phyloP scores from a whole-genome alignment of 257 asterid genomes.

The Leptodermis oblonga region DNA sequence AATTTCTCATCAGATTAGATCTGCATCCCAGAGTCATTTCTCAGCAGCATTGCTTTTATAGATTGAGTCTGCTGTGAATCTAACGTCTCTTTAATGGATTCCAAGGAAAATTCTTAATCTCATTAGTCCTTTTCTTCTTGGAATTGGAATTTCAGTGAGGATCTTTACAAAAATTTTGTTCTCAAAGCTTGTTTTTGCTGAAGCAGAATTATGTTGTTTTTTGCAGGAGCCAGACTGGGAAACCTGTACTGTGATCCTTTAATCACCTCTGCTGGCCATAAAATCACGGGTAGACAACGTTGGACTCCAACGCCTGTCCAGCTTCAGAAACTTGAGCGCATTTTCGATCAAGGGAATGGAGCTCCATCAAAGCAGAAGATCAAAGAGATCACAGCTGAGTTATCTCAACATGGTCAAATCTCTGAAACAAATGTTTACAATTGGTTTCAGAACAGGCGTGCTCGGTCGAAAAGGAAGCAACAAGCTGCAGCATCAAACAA shows the following conservation, averaged over 20 bases:
- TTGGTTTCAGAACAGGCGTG: slow-evolving; percentile 99
- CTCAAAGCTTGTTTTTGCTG: not conserved
- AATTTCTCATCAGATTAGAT: too few relatives aligned
- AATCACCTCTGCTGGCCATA: slow-evolving; percentile 71
- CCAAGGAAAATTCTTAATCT: not conserved
- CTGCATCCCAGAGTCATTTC: too few relatives aligned
- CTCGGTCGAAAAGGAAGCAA: slow-evolving; percentile 93
- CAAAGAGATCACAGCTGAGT: slow-evolving; percentile 82
- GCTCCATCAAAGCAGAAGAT: slow-evolving; percentile 96
- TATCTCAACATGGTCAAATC: slow-evolving; percentile 93
- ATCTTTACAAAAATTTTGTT: not conserved
- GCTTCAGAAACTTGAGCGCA: slow-evolving; percentile 93
- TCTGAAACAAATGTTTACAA: slow-evolving; percentile 95
- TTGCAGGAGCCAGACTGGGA: slow-evolving; percentile 80
- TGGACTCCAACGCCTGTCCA: slow-evolving; percentile 97
- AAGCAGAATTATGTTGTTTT: slow-evolving; percentile 7
- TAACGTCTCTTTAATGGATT: not conserved
- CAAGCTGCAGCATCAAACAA: slow-evolving; percentile 54
- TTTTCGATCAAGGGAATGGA: slow-evolving; percentile 90
- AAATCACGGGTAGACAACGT: slow-evolving; percentile 81
- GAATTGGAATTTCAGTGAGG: not conserved
- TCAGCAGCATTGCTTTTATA: too few relatives aligned
- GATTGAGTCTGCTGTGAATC: slow-evolving; percentile 3
- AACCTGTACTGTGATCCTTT: slow-evolving; percentile 75
- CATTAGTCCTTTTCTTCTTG: not conserved